Percentiles rank a stretch among this genome's conserved stretches.
Conservation (phyloP, 2,329 filamentous ascomycete species). For the Sporothrix pseudoabietina region DNA sequence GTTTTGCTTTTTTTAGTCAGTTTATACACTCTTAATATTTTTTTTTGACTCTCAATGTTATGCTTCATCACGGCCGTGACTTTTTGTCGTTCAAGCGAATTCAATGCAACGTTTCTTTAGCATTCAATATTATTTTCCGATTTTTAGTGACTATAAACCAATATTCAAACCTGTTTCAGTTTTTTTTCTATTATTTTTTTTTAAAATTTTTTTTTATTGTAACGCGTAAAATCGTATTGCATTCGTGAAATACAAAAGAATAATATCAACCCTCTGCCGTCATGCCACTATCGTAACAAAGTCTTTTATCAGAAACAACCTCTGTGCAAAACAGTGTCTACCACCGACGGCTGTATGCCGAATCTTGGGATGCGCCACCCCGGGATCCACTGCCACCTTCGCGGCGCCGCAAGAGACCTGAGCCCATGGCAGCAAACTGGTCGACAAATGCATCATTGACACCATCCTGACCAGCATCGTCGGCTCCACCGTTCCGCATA, state of each 20-base stretch:
- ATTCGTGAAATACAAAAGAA: background rate
- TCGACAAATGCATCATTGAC: background rate
- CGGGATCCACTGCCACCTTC: background rate
- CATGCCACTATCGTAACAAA: background rate
- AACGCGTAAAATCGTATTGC: background rate
- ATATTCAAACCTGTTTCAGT: background rate
- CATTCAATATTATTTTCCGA: background rate
- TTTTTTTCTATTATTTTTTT: background rate
- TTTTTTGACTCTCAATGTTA: background rate
- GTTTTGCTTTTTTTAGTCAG: background rate
- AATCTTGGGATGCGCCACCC: conserved; percentile 19
- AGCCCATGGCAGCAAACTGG: conserved; percentile 16
- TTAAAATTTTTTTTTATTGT: too few species aligned
- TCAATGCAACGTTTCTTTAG: too few species aligned
- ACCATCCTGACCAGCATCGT: background rate
- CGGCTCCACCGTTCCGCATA: background rate
- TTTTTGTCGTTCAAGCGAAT: too few species aligned
- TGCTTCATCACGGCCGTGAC: background rate
- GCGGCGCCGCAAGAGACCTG: conserved; percentile 29
- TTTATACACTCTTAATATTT: background rate
- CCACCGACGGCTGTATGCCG: conserved; percentile 33
- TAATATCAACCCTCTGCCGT: background rate
- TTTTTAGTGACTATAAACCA: too few species aligned
- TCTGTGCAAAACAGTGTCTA: conserved; percentile 4
- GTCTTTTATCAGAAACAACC: background rate